phyloP scores from a whole-genome alignment of 2,329 filamentous ascomycete genomes.

The Calonectria fujianensis region DNA sequence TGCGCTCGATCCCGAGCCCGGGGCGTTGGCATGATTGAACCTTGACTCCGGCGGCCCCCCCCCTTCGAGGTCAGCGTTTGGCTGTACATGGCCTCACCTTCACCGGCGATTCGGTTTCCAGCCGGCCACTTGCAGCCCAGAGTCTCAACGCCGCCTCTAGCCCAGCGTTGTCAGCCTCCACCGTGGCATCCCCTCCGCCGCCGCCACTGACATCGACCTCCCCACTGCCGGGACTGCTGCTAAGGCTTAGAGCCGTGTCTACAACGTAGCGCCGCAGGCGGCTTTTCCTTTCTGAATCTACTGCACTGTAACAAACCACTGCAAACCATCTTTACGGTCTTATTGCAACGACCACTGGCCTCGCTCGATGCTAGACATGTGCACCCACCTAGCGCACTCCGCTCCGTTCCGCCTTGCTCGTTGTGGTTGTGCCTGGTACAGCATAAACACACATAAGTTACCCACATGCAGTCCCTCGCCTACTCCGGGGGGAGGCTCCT shows the following conservation, averaged over 20 bases:
- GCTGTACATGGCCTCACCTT: not conserved
- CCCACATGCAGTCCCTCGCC: constrained; percentile 13
- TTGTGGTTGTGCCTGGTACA: constrained; percentile 2
- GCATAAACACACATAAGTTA: constrained; percentile 7
- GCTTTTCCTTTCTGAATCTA: constrained; percentile 2
- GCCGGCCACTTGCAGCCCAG: not conserved
- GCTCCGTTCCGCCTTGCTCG: constrained; percentile 4
- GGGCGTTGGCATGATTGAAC: constrained; percentile 13
- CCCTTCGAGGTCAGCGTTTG: not conserved
- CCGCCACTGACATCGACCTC: constrained; percentile 34
- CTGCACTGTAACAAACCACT: constrained; percentile 35
- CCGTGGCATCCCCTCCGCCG: constrained; percentile 34
- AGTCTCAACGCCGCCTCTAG: not conserved
- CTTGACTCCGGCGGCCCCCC: not conserved
- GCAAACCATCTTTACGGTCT: constrained; percentile 24
- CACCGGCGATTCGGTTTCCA: not conserved
- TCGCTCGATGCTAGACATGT: not conserved
- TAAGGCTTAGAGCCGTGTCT: constrained; percentile 8
- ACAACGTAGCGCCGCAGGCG: constrained; percentile 37
- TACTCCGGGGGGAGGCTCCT: constrained; percentile 28
- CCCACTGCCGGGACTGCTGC: constrained; percentile 23
- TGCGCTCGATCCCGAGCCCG: constrained; percentile 23
- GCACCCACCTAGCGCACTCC: not conserved
- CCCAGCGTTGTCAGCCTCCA: constrained; percentile 24
- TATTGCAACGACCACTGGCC: constrained; percentile 38